phyloP scores from a whole-genome alignment of 495 filamentous ascomycete species.

The Neurospora sp. region DNA sequence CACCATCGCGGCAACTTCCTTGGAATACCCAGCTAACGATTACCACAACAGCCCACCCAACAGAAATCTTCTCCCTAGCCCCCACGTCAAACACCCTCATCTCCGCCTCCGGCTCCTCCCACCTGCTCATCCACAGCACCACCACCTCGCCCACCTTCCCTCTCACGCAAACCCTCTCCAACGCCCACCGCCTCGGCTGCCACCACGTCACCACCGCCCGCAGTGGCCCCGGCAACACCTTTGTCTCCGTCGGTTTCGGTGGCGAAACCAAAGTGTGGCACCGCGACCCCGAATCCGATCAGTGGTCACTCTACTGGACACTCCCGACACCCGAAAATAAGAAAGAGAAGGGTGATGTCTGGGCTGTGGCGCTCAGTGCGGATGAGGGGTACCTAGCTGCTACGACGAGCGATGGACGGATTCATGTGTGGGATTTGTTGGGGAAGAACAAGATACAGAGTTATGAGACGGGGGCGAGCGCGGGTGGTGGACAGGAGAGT shows the following conservation, averaged over 20 bases:
- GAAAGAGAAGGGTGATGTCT: conserved; percentile 54
- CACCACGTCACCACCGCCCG: conserved; percentile 72
- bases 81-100: conserved; percentile 66
- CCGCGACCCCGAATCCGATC: conserved; percentile 39
- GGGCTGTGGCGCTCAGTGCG: conserved; percentile 77
- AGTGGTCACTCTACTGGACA: conserved; percentile 34
- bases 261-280: conserved; percentile 79
- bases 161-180: conserved; percentile 61
- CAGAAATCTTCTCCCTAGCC: conserved; percentile 83
- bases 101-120: conserved; percentile 73
- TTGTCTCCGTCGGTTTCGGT: conserved; percentile 76
- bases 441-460: conserved; percentile 46
- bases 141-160: conserved; percentile 60
- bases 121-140: conserved; percentile 67
- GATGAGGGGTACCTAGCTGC: conserved; percentile 75
- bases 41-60: conserved; percentile 54
- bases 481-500: conserved; percentile 12
- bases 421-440: conserved; percentile 76
- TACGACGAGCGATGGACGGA: conserved; percentile 70
- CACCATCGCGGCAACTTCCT: no score
- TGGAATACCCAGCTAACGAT: no score
- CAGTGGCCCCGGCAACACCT: conserved; percentile 47
- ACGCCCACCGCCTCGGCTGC: conserved; percentile 74
- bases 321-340: conserved; percentile 15
- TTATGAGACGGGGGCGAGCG: conserved; percentile 75